Conservation (phyloP, 163 green algal genomes). For the Scenedesmus sp. region DNA sequence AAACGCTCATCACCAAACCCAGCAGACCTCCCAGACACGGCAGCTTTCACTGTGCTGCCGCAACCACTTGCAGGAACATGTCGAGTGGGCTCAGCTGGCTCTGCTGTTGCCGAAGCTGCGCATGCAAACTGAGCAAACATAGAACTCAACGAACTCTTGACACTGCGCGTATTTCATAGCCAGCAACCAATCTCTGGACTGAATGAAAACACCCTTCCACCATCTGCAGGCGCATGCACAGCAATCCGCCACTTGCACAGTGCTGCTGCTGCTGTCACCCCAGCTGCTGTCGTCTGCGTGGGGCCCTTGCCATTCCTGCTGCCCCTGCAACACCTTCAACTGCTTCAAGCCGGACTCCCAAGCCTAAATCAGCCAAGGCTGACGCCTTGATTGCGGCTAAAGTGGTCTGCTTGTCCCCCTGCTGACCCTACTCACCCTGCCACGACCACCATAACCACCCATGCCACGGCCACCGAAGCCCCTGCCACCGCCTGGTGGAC, state of each 20-base stretch:
- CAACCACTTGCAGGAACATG: neutral
- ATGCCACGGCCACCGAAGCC: conserved; percentile 18
- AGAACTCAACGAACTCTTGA: neutral
- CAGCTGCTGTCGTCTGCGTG: neutral
- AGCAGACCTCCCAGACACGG: neutral
- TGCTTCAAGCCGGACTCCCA: too few relatives aligned
- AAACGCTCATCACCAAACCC: neutral
- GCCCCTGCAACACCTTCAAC: too few relatives aligned
- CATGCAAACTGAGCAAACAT: neutral
- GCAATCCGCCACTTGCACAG: neutral
- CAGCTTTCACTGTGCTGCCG: neutral
- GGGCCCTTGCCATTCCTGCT: neutral
- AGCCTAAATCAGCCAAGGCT: too few relatives aligned
- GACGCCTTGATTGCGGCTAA: neutral
- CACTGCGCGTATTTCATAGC: neutral
- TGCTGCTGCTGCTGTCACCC: neutral
- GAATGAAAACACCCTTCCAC: neutral
- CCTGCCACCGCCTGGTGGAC: conserved; percentile 18
- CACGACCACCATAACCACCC: conserved; percentile 43
- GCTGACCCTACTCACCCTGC: conserved; percentile 40
- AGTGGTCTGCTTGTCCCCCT: neutral
- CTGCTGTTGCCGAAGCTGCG: neutral
- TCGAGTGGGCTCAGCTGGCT: neutral
- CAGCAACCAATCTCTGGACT: neutral
- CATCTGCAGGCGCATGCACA: neutral